phyloP scores from a whole-genome alignment of 257 asterid species.

The Solanum gracilifrons region DNA sequence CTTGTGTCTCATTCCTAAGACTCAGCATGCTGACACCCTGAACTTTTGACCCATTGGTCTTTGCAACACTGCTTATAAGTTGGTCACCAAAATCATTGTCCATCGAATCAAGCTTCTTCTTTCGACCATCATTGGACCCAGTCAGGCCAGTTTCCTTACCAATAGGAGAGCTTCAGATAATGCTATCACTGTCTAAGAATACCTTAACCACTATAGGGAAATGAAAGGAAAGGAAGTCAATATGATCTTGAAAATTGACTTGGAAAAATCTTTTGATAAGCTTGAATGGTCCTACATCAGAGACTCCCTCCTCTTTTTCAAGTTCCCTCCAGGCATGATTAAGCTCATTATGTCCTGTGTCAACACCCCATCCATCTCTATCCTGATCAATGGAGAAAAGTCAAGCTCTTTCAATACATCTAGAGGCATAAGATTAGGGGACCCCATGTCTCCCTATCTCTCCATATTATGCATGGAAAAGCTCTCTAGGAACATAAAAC shows the following conservation, averaged over 20 bases:
- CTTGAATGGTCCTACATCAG: background rate
- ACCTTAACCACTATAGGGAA: background rate
- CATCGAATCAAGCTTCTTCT: background rate
- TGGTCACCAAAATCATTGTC: background rate
- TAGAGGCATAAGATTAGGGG: background rate
- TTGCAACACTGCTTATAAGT: too few relatives aligned
- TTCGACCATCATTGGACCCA: background rate
- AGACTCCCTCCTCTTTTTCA: background rate
- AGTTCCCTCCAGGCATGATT: background rate
- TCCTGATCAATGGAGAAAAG: too few relatives aligned
- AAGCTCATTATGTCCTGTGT: background rate
- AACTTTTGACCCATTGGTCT: background rate
- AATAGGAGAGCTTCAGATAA: too few relatives aligned
- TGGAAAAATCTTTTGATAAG: background rate
- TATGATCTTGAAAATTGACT: too few relatives aligned
- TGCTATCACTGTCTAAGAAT: background rate
- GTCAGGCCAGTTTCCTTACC: background rate
- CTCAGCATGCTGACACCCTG: background rate
- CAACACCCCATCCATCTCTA: too few relatives aligned
- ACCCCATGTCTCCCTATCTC: background rate
- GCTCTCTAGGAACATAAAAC: too few relatives aligned
- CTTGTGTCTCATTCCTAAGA: background rate
- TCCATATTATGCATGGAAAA: background rate
- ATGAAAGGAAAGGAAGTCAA: background rate
- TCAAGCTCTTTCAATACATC: background rate